Conservation (phyloP, 108 stramenopile genomes). For the Nitzschia sp. region DNA sequence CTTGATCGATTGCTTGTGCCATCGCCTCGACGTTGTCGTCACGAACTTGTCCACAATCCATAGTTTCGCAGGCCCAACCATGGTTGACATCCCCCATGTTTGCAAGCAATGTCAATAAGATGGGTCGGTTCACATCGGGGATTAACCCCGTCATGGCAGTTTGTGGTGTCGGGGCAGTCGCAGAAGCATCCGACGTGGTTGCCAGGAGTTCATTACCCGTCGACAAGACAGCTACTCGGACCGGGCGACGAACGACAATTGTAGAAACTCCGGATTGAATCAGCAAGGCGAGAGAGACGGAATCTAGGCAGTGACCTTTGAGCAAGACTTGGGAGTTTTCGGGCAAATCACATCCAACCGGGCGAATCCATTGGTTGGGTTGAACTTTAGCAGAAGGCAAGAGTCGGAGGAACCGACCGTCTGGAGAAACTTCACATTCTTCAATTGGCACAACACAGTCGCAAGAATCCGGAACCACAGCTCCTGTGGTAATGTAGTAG, state of each 20-base stretch:
- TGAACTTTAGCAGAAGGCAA: conserved; percentile 27
- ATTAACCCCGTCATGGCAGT: conserved; percentile 52
- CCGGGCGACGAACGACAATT: conserved; percentile 38
- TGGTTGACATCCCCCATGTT: conserved; percentile 14
- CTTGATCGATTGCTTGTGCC: conserved; percentile 27
- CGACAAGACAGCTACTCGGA: conserved; percentile 75
- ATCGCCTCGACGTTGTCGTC: conserved; percentile 66
- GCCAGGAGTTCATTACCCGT: conserved; percentile 83
- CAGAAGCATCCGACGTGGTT: neutral
- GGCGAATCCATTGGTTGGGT: conserved; percentile 68
- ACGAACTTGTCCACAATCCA: conserved; percentile 82
- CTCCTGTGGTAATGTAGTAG: conserved; percentile 82
- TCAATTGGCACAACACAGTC: conserved; percentile 85
- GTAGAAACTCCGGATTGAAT: conserved; percentile 50
- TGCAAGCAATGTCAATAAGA: conserved; percentile 62
- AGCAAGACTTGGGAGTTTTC: conserved; percentile 47
- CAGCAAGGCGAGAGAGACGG: conserved; percentile 65
- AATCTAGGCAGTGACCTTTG: conserved; percentile 54
- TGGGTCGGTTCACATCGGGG: conserved; percentile 90
- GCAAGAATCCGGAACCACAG: conserved; percentile 60
- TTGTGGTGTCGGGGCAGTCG: neutral
- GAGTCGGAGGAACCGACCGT: conserved; percentile 17
- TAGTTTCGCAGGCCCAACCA: conserved; percentile 33
- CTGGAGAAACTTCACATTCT: conserved; percentile 45
- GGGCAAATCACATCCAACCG: conserved; percentile 75